Base-by-base conservation (phyloP, 192 early-diverging fungal species). In the Linderina pennispora region DNA sequence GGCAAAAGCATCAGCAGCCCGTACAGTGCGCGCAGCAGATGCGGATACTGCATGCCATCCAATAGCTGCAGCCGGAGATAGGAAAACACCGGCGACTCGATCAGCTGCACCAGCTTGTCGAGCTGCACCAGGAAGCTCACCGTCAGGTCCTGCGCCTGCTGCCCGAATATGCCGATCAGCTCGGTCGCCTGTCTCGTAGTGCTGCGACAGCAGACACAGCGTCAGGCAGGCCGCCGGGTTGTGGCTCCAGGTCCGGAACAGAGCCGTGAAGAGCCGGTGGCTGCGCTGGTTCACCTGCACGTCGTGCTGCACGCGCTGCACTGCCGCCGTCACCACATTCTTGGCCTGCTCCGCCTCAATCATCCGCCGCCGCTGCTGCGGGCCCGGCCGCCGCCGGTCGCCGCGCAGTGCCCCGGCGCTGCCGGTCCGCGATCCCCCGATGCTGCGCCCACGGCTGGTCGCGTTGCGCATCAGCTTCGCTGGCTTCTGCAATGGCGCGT, bases 31-130 rank as follows among this genome's bases (percentile, higher is more conserved):
- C 94, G 91, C 74, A 85, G 83, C 24, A 99, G 75, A 54, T 84
- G 62, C n/a, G 95, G 91, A 55, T 95, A 82, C 65, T 78, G 73
- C 8, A 88, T 80, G 0, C 95, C 92, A 41, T 99, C 97, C 25
- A 98, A 63, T 6, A 99, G 73, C 65, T 98, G 94, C 39, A 99
- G 64, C 3, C 97, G 78, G 19, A 99, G 67, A 49, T 87, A 90
- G 5, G 94, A 95, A 73, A 99, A 99, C 13, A 99, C 92, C 7
- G 97, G 97, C 1, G 89, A 91, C 64, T 99, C 97, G 14, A 99
- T 57, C 4, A 99, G 74, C 67, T 98, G 95, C 22, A 99, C 97
- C 2, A 99, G 81, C 51, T 97, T 99, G 58, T 99, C 97, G 19
- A 97, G 82, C 56, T 98, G 95, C 25, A 99, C 91, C 15, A 99